Conservation (phyloP, 169 alveolate species). For the Plasmodium inui region DNA sequence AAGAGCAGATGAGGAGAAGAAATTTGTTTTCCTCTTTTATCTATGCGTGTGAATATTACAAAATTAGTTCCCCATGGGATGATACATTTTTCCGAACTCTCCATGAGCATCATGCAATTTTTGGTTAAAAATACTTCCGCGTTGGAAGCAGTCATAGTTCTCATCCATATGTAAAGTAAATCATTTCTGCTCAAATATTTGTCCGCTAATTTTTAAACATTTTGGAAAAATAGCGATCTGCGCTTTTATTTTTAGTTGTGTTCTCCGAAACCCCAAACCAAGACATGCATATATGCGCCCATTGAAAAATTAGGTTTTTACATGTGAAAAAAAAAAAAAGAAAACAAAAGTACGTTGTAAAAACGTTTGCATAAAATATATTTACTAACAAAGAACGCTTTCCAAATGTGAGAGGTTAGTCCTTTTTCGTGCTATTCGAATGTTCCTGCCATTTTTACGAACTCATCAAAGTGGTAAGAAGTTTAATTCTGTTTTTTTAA, state of each 20-base stretch:
- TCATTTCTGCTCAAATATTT: background rate
- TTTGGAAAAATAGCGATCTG: background rate
- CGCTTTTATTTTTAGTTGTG: background rate
- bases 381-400: background rate
- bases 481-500: constrained; percentile 13
- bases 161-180: background rate
- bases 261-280: background rate
- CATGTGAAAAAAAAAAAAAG: background rate
- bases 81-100: background rate
- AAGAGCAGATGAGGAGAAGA: background rate
- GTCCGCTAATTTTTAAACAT: background rate
- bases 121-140: background rate
- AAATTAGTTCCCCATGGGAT: background rate
- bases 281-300: background rate
- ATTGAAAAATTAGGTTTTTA: background rate
- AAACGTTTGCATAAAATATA: background rate
- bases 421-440: background rate
- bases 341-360: background rate
- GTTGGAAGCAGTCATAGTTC: background rate
- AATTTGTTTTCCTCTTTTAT: background rate
- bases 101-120: background rate
- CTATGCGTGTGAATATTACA: background rate
- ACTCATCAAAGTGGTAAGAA: background rate
- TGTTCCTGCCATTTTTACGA: background rate
- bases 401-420: background rate